phyloP scores from a whole-genome alignment of 257 asterid genomes.

The Ilex aquifolium region DNA sequence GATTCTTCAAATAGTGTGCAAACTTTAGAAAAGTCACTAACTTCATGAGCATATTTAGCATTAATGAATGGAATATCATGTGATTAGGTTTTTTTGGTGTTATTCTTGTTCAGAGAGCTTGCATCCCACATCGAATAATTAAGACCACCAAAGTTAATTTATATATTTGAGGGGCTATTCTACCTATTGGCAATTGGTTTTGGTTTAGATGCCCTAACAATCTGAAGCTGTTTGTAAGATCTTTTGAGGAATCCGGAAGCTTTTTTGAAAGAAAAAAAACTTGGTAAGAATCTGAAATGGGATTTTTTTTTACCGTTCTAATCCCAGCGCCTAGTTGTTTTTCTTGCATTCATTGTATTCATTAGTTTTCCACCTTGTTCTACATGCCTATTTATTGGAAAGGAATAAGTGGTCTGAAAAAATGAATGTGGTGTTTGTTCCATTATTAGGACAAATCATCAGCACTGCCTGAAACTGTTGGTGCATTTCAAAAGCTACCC shows the following conservation, averaged over 20 bases:
- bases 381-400: no score
- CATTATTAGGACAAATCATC: conserved; percentile 39
- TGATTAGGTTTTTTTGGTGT: neutral
- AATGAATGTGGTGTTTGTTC: neutral
- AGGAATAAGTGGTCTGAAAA: neutral
- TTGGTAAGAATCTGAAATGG: neutral
- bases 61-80: neutral
- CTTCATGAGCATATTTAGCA: neutral
- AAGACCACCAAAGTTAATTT: no score
- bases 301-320: neutral
- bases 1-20: neutral
- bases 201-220: neutral
- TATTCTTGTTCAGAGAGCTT: no score
- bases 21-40: neutral
- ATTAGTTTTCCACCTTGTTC: neutral
- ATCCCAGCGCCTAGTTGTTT: neutral
- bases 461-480: conserved; percentile 44
- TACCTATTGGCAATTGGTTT: neutral
- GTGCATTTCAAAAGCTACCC: conserved; percentile 97
- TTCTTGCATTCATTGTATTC: neutral
- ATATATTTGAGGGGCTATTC: neutral
- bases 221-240: neutral
- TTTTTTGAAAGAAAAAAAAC: neutral
- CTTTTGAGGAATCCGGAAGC: neutral
- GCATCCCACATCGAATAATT: neutral